Conservation (phyloP, 305 asterid genomes). For the Fraxinus xanthoxyloides region DNA sequence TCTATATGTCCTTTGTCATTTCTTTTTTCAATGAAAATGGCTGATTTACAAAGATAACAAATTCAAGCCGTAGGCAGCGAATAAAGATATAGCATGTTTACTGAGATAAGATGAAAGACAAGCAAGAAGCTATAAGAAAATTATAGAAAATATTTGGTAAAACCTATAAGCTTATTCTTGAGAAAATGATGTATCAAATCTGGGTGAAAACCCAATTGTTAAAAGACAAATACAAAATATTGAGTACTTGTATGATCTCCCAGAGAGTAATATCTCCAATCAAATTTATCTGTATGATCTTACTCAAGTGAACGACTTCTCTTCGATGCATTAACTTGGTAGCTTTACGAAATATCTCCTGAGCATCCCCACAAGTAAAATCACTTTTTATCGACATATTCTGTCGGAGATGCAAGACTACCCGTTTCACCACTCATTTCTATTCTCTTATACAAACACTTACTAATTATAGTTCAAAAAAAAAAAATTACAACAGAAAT, state of each 20-base stretch:
- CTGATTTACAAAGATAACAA: constrained; percentile 33
- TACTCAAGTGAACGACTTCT: neutral
- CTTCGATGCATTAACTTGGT: neutral
- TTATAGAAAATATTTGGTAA: neutral
- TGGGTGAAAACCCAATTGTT: neutral
- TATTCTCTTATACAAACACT: neutral
- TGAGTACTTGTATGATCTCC: neutral
- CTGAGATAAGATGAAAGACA: constrained; percentile 5
- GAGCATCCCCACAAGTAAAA: neutral
- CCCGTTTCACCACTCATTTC: no score
- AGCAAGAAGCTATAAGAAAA: neutral
- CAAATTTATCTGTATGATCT: neutral
- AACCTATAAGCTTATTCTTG: constrained; percentile 5
- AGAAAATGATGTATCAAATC: constrained; percentile 1
- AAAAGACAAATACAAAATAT: constrained; percentile 12
- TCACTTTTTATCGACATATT: no score
- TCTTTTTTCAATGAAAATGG: constrained; percentile 43
- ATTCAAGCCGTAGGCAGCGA: constrained; percentile 10
- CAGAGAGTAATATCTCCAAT: neutral
- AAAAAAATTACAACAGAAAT: neutral
- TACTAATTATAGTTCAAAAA: neutral
- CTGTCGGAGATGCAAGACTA: no score
- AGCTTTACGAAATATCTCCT: neutral
- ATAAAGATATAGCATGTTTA: constrained; percentile 4
- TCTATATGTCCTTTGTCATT: constrained; percentile 31